These are phyloP conservation scores for Orbilia ellipsospora DNA, from an alignment of 2,329 filamentous ascomycete genomes.

Conservation along the genomic window DNA sequence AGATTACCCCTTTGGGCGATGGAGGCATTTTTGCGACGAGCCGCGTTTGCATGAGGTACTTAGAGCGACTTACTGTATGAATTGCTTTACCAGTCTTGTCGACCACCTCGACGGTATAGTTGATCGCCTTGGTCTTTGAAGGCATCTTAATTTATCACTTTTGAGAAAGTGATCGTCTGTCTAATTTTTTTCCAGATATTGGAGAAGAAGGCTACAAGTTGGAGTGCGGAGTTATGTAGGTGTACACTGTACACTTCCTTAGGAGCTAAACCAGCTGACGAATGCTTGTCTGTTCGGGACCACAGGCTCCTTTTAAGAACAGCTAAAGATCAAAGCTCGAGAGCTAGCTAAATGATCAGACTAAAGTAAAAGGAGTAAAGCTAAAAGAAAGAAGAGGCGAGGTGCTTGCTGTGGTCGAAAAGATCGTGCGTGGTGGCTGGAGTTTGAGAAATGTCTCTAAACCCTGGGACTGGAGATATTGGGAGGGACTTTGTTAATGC, in stretches of 20 bases:
- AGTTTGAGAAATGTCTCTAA: no score
- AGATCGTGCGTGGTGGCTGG: no score
- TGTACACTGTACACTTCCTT: conserved; percentile 12
- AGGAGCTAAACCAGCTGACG: conserved; percentile 11
- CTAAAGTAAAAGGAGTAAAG: no score
- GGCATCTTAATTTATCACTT: conserved; percentile 13
- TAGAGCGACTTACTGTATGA: conserved; percentile 56
- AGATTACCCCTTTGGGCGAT: background rate
- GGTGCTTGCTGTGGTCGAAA: no score
- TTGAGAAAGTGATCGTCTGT: conserved; percentile 31
- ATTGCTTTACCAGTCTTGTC: conserved; percentile 58
- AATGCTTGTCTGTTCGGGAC: conserved; percentile 10
- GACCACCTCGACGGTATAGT: conserved; percentile 57
- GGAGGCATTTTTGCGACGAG: background rate
- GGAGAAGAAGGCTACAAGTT: background rate
- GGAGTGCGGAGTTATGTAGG: background rate
- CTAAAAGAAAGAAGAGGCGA: no score
- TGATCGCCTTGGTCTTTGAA: conserved; percentile 43
- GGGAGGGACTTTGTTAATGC: conserved; percentile 7
- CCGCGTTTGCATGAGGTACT: no score
- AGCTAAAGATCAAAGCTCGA: conserved; percentile 8
- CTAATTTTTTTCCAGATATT: background rate
- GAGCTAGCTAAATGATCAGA: background rate
- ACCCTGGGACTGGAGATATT: no score
- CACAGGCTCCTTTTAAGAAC: background rate